Conservation (phyloP, 2,329 filamentous ascomycete species). For the Calycina marina region DNA sequence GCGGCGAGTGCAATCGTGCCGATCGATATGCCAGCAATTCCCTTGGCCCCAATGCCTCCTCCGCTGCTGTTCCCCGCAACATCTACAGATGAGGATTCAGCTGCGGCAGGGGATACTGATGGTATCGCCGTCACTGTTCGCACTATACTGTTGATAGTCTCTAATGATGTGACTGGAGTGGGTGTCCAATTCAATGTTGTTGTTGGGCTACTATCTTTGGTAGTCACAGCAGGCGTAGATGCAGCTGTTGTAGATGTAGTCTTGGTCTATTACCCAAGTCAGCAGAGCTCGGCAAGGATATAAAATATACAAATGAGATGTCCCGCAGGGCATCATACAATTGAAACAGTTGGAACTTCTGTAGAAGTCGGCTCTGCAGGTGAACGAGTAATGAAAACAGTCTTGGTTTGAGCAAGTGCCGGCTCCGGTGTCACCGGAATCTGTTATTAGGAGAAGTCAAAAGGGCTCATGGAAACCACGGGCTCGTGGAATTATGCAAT, state of each 20-base stretch:
- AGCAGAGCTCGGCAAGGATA: background rate
- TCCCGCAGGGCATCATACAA: constrained; percentile 24
- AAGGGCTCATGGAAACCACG: constrained; percentile 9
- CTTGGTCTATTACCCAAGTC: constrained; percentile 2
- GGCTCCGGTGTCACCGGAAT: constrained; percentile 16
- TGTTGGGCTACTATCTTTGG: constrained; percentile 9
- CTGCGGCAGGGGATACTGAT: constrained; percentile 21
- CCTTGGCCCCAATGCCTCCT: constrained; percentile 32
- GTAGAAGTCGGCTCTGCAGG: constrained; percentile 5
- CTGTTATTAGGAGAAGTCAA: constrained; percentile 21
- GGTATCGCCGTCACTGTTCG: constrained; percentile 40
- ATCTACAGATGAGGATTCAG: constrained; percentile 4
- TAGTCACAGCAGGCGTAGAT: constrained; percentile 1
- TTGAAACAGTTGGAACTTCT: constrained; percentile 5
- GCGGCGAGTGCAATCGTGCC: constrained; percentile 32
- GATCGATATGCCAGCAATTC: constrained; percentile 38
- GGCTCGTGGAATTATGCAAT: background rate
- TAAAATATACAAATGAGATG: constrained; percentile 4
- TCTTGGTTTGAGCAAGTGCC: constrained; percentile 13
- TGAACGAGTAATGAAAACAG: constrained; percentile 11
- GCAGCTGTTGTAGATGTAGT: constrained; percentile 1
- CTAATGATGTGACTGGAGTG: constrained; percentile 25
- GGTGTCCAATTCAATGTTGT: constrained; percentile 21
- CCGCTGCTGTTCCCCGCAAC: constrained; percentile 15
- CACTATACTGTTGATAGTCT: constrained; percentile 41